Evolutionary conservation across 805 yeast species (phyloP).

Genomic region (Zygotorulaspora florentina): DNA sequence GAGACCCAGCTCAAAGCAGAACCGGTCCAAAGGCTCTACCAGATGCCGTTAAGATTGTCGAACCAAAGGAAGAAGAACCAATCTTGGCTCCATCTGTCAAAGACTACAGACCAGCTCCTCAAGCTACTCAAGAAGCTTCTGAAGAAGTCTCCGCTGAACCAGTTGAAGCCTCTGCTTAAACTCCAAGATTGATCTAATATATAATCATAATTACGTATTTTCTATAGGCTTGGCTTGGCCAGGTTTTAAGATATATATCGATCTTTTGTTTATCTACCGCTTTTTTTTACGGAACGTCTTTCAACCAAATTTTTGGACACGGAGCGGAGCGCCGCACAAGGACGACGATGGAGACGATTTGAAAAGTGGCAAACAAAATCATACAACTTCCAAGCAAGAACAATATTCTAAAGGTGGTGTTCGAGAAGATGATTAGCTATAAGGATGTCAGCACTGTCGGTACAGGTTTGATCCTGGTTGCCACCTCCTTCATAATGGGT

Average conservation of each 20-base stretch:
- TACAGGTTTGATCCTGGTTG: conserved; percentile 27
- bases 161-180: conserved; percentile 22
- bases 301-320: not conserved
- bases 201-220: not conserved
- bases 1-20: conserved; percentile 88
- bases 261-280: not conserved
- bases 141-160: conserved; percentile 26
- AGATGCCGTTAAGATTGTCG: conserved; percentile 87
- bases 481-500: conserved; percentile 78
- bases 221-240: not conserved
- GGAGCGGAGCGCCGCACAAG: not conserved
- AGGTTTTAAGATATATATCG: not conserved
- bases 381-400: not conserved
- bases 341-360: not conserved
- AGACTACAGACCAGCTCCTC: conserved; percentile 53
- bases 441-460: conserved; percentile 32
- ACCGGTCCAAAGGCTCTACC: conserved; percentile 89
- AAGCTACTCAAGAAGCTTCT: conserved; percentile 18
- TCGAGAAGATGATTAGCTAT: conserved; percentile 15
- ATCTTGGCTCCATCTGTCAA: conserved; percentile 78
- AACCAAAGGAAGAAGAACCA: conserved; percentile 91
- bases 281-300: not conserved
- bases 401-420: not conserved
- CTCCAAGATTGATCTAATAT: not conserved
- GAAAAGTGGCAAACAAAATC: not conserved